Evolutionary conservation across 371 early-diverging fungal genomes (phyloP), one percentile per base, ranked within the genome.

Genomic region (Mucor lusitanicus): DNA sequence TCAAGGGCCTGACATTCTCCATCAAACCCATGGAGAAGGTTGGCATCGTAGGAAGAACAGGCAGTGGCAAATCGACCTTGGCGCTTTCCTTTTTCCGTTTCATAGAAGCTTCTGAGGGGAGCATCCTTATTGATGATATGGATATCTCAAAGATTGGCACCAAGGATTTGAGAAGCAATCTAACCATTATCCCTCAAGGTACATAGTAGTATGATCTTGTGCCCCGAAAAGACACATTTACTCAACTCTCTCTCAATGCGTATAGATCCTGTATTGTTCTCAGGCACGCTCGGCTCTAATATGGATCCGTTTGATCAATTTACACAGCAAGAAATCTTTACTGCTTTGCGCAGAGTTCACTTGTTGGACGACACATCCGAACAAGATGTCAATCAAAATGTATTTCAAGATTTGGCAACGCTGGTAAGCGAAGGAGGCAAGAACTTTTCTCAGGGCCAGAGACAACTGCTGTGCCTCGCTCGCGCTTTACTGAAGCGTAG

Each of bases 391-490:
- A 69, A 77, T 83, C 32, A 83, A 78, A 90, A 79, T 48, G 73
- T 74, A 0, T 82, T 82, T 55, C 61, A 63, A 25, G 70, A 79
- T 35, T 66, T 82, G n/a, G 42, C 56, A 1, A 73, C 80, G 11
- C 40, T 32, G 8, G 88, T 90, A 5, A 82, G 76, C 27, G 88
- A 88, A 66, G 87, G 87, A 12, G 95, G 95, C 55, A 84, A 87
- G 33, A 92, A 90, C 65, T 88, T 93, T 59, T 89, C 89, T 17
- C 90, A 93, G 35, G 97, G 97, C 8, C 92, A 96, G 69, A 82
- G 90, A 21, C 96, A 96, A 75, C 74, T 95, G 57, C 74, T 97
- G 46, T 89, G 92, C 25, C 78, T 96, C 42, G 92, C 93, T 3
- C 87, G 95, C 55, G 94, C 95, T 8, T 71, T 95, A 58, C 71